Evolutionary conservation across 352 stramenopile species (phyloP), one percentile per base, ranked within the genome.

Genomic region (Saprolegnia diclina): DNA sequence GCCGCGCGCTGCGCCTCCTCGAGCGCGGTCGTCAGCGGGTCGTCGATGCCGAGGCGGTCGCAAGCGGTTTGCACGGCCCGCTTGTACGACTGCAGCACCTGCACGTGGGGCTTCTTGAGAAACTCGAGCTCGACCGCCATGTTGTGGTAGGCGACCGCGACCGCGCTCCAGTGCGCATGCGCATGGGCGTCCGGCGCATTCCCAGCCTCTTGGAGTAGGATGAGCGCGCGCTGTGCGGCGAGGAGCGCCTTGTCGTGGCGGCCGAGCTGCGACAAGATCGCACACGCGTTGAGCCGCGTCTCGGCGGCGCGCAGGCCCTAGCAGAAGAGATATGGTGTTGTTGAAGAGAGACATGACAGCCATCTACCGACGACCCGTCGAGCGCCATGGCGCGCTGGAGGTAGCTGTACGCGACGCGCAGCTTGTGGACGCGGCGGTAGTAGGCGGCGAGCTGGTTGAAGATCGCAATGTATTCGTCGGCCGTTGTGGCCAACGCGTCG

Each of bases 81-180:
- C 22, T 45, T 44, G 77, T 98, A 98, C 14, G 87, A 94, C 40
- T 93, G 78, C 13, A 98, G 56, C 54, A 84, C 94, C 35, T 94
- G 75, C 54, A 96, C 86, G 11, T 14, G 52, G 64, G 86, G 96
- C 62, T 85, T 91, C 63, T 97, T 97, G 18, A 98, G 77, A 65
- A 98, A 98, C 64, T 98, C 94, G 50, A 97, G 88, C 72, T 98
- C 94, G n/a, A 98, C 94, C n/a, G 90, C 94, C 48, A 97, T 90
- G 65, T 98, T 98, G 71, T 98, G 94, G 73, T 98, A 98, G 10
- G 93, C 94, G 24, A 98, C 97, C 0, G 89, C 90, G 16, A 98
- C 73, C 1, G 97, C 93, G 11, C 90, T 87, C 11, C 97, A 82
- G 4, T 89, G 77, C 22, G 45, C 26, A 16, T 35, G 53, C n/a